Conservation (phyloP, 2,329 filamentous ascomycete species). For the Pseudopyricularia cyperi region DNA sequence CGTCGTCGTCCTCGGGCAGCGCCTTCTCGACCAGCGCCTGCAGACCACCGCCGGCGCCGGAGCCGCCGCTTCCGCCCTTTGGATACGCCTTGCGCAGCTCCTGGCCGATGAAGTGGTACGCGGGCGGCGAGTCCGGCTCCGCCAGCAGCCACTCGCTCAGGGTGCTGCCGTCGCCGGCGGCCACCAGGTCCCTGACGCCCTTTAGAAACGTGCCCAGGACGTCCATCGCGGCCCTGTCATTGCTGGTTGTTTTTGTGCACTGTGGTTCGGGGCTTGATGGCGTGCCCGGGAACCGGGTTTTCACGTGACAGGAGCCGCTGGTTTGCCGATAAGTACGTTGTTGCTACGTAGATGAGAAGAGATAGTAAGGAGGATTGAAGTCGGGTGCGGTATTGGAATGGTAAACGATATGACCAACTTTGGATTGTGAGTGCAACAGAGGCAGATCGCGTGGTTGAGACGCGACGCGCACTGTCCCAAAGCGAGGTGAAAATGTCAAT, state of each 20-base stretch:
- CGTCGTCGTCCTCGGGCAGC: slow-evolving; percentile 51
- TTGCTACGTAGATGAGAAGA: too few relatives aligned
- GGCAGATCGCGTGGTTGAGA: too few relatives aligned
- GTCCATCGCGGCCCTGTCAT: background rate
- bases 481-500: too few relatives aligned
- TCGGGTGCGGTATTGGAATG: too few relatives aligned
- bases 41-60: slow-evolving; percentile 31
- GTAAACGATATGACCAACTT: too few relatives aligned
- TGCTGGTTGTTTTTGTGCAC: background rate
- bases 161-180: slow-evolving; percentile 38
- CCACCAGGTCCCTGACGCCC: slow-evolving; percentile 47
- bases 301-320: too few relatives aligned
- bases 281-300: too few relatives aligned
- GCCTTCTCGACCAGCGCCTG: slow-evolving; percentile 49
- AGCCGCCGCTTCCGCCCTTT: slow-evolving; percentile 5
- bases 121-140: slow-evolving; percentile 54
- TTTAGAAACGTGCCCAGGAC: slow-evolving; percentile 39
- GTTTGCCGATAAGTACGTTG: too few relatives aligned
- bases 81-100: slow-evolving; percentile 52
- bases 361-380: too few relatives aligned
- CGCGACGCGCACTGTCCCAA: too few relatives aligned
- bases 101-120: slow-evolving; percentile 53
- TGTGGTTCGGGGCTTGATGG: too few relatives aligned
- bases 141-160: slow-evolving; percentile 62
- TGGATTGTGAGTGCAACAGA: too few relatives aligned